These are phyloP conservation scores for Dryas integrifolia DNA, from an alignment of 331 rosid species.

Conservation along the genomic window DNA sequence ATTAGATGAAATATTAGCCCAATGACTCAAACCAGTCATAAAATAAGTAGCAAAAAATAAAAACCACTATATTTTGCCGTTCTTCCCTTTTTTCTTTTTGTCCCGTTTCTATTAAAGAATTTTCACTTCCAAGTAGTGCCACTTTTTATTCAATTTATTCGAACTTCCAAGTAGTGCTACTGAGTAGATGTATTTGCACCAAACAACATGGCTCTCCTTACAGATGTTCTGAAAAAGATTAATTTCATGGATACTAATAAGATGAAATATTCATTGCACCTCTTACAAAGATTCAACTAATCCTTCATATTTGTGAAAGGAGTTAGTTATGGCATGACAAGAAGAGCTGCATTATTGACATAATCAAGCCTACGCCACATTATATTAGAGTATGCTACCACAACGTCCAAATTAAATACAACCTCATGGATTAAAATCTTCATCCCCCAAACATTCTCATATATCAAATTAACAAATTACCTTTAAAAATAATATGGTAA, in stretches of 20 bases:
- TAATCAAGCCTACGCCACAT: neutral
- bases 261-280: neutral
- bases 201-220: neutral
- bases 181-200: neutral
- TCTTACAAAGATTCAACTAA: neutral
- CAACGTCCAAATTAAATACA: neutral
- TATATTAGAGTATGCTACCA: constrained; percentile 10
- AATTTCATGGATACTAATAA: neutral
- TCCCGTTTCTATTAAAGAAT: neutral
- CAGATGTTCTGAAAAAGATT: neutral
- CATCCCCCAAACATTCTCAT: constrained; percentile 46
- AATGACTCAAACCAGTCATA: neutral
- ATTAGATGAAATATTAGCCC: neutral
- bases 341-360: neutral
- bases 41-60: neutral
- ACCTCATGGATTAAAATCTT: constrained; percentile 23
- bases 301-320: neutral
- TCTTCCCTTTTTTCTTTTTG: neutral
- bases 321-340: neutral
- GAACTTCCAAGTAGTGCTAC: neutral
- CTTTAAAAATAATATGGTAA: constrained; percentile 53
- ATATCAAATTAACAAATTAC: constrained; percentile 66
- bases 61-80: too few species aligned
- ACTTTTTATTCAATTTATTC: neutral
- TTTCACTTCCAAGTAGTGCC: neutral